Evolutionary conservation across 2,329 filamentous ascomycete species (phyloP).

Genomic region (Diaporthe humulicola): DNA sequence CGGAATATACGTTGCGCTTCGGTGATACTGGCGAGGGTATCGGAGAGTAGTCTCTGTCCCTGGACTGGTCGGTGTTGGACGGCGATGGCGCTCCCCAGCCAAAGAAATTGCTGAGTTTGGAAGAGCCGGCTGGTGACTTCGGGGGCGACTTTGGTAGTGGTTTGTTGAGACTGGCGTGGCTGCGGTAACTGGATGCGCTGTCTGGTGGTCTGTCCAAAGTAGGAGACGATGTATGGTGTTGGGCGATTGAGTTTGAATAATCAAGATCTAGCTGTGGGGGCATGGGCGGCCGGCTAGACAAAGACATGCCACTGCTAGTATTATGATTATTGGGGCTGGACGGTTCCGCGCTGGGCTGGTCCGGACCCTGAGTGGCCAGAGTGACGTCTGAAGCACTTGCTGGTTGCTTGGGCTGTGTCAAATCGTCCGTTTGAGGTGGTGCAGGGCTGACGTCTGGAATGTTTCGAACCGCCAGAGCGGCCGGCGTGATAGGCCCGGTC

Average conservation of each 20-base stretch:
- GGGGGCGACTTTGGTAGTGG: conserved; percentile 69
- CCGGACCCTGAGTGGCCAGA: conserved; percentile 48
- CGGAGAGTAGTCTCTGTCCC: conserved; percentile 61
- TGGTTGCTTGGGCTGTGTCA: conserved; percentile 53
- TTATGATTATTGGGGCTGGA: conserved; percentile 52
- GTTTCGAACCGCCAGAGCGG: conserved; percentile 51
- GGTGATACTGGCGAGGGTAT: conserved; percentile 66
- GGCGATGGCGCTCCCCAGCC: conserved; percentile 64
- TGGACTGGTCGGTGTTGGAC: conserved; percentile 64
- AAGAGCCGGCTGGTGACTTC: conserved; percentile 62
- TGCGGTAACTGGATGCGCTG: conserved; percentile 35
- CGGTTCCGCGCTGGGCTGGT: conserved; percentile 41
- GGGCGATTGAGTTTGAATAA: conserved; percentile 51
- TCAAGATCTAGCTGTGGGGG: conserved; percentile 67
- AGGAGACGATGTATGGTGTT: conserved; percentile 44
- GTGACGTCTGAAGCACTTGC: conserved; percentile 59
- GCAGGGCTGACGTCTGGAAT: conserved; percentile 58
- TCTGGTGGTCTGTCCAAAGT: conserved; percentile 42
- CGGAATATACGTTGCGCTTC: conserved; percentile 52
- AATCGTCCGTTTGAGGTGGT: conserved; percentile 56
- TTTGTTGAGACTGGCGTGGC: conserved; percentile 60
- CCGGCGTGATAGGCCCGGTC: conserved; percentile 42
- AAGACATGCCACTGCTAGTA: conserved; percentile 59
- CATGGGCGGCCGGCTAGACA: conserved; percentile 63
- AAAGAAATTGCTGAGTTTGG: conserved; percentile 66